Base-by-base conservation (phyloP, 768 basidiomycete species). In the Agaricus subrufescens region DNA sequence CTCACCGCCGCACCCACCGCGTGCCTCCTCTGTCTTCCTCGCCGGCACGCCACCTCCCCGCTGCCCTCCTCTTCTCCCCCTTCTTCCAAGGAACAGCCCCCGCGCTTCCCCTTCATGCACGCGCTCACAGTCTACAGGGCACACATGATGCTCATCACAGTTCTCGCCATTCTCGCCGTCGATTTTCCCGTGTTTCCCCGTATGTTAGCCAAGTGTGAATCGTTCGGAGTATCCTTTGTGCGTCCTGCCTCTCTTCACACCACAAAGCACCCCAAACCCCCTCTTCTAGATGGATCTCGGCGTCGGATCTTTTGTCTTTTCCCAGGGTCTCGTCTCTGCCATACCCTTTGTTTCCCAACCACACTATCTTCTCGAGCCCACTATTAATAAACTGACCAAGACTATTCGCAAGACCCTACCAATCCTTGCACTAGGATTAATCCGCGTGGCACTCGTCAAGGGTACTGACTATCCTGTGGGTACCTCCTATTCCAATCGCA, bases 241-340 rank as follows among this genome's bases (percentile, higher is more conserved):
- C 69, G 65, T 65, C 46, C 38, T 19, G 31, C 12, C 53, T 15
- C n/a, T 26, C 37, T 26, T 19, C 38, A 48, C 23, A 10, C 30
- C 9, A 39, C 37, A 37, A 47, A 31, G 9, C 9, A 61, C 50
- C 60, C 29, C 30, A 46, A 50, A 31, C 19, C 38, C 52, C 50
- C 26, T 53, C 60, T 40, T 15, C 31, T 59, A 99, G 96, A 99
- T 98, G 97, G 97, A 99, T 65, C 71, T 94, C 11, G 97, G 97
- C 10, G 96, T 98, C 1, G 97, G 97, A 11, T 94, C 95, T 1
- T 98, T 99, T 61, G 92, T 98, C 11, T 98, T 97, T 68, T 94
- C 96, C 0, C 90, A 95, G 66, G 97, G 97, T 23, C 69, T 99
- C 43, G 85, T 94, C 4, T 94, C 94, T n/a, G 87, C 92, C 0